Percentiles rank a stretch among this genome's conserved stretches.
phyloP scores from a whole-genome alignment of 2,329 filamentous ascomycete species.

The Zalaria sp. region DNA sequence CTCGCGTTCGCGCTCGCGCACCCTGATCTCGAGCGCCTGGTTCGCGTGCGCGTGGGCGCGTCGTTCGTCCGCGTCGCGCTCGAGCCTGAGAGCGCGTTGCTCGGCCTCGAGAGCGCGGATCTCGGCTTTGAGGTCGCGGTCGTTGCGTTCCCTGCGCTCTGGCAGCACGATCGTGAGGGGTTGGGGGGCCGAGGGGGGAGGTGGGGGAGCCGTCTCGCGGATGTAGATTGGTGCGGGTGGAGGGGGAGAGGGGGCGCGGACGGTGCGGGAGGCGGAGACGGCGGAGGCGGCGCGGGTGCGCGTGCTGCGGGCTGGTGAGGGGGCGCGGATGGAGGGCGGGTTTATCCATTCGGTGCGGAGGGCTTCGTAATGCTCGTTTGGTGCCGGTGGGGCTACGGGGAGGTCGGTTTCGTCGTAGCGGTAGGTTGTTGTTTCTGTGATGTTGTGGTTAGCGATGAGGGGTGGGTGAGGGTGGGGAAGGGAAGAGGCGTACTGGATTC shows the following conservation, averaged over 20 bases:
- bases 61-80: constrained; percentile 18
- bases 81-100: constrained; percentile 41
- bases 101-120: constrained; percentile 59
- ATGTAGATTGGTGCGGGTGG: constrained; percentile 10
- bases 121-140: constrained; percentile 57
- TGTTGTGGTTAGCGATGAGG: constrained; percentile 7
- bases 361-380: constrained; percentile 17
- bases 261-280: constrained; percentile 8
- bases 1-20: constrained; percentile 27
- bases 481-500: constrained; percentile 24
- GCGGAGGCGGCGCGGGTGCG: constrained; percentile 13
- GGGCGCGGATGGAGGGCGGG: constrained; percentile 18
- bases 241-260: constrained; percentile 8
- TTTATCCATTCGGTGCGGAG: constrained; percentile 24
- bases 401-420: constrained; percentile 18
- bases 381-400: constrained; percentile 8
- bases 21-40: constrained; percentile 3
- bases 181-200: constrained; percentile 1
- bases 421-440: constrained; percentile 20
- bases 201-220: constrained; percentile 11
- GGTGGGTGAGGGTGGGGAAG: neutral
- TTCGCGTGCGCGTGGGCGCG: constrained; percentile 6
- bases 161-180: constrained; percentile 30
- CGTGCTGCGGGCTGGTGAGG: constrained; percentile 10
- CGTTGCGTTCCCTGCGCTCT: constrained; percentile 29